Conservation (phyloP, 2,329 filamentous ascomycete species). For the Hortaea sp. region DNA sequence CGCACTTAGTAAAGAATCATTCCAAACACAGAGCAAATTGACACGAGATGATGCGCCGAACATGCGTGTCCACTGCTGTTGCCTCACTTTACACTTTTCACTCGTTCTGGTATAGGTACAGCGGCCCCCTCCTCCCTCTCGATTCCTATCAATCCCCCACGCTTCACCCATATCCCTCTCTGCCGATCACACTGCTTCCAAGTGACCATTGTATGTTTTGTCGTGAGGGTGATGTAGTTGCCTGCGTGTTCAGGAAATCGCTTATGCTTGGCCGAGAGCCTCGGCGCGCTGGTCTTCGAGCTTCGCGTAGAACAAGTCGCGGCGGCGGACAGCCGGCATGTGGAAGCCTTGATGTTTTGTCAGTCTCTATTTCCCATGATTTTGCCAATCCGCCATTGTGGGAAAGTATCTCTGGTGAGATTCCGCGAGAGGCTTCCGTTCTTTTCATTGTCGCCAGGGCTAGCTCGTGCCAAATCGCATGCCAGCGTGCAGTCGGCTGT, state of each 20-base stretch:
- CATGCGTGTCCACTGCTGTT: too few species aligned
- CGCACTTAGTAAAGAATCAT: too few species aligned
- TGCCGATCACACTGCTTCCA: background rate
- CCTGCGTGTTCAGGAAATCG: background rate
- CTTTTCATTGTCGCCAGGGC: too few species aligned
- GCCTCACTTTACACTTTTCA: too few species aligned
- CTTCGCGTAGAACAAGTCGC: constrained; percentile 54
- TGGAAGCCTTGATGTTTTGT: constrained; percentile 45
- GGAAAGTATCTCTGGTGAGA: too few species aligned
- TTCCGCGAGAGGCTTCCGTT: too few species aligned
- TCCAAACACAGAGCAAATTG: too few species aligned
- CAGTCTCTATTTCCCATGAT: background rate
- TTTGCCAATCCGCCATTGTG: too few species aligned
- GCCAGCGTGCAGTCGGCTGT: too few species aligned
- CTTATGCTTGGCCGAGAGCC: constrained; percentile 30
- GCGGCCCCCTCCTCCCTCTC: background rate
- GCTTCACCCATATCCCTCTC: background rate
- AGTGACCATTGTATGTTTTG: background rate
- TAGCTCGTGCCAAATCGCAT: too few species aligned
- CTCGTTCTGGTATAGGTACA: constrained; percentile 7
- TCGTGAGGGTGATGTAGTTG: background rate
- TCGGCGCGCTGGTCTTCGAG: constrained; percentile 51
- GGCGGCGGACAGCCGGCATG: constrained; percentile 52
- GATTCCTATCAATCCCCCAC: background rate
- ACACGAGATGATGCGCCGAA: too few species aligned